Conservation (phyloP, 2,329 filamentous ascomycete genomes). For the Aureobasidium musti region DNA sequence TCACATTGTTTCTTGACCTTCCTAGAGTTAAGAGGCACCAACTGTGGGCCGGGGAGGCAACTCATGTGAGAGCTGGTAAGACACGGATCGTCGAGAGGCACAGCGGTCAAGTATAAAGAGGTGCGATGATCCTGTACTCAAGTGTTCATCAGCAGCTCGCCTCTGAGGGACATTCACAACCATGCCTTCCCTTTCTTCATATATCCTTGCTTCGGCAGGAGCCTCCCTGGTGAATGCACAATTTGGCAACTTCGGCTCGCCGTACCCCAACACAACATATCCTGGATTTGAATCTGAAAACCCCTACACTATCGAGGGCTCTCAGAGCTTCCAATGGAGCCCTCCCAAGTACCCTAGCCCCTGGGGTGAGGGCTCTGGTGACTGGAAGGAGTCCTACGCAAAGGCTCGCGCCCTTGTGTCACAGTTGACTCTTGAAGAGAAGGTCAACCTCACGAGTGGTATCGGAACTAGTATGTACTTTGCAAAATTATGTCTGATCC, state of each 20-base stretch:
- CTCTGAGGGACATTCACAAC: conserved; percentile 8
- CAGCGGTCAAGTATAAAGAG: conserved; percentile 13
- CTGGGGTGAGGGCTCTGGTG: conserved; percentile 35
- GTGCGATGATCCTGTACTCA: background rate
- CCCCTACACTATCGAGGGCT: conserved; percentile 35
- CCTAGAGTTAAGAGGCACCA: background rate
- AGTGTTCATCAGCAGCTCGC: conserved; percentile 2
- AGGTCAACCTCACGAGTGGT: conserved; percentile 42
- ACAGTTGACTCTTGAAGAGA: conserved; percentile 42
- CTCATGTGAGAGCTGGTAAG: conserved; percentile 4
- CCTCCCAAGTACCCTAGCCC: conserved; percentile 37
- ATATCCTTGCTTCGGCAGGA: conserved; percentile 29
- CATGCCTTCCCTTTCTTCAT: conserved; percentile 26
- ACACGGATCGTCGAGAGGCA: background rate
- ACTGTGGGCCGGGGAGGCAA: conserved; percentile 12
- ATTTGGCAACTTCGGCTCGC: conserved; percentile 32
- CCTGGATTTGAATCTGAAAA: conserved; percentile 35
- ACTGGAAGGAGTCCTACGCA: conserved; percentile 40
- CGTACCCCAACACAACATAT: conserved; percentile 37
- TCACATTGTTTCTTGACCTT: conserved; percentile 21
- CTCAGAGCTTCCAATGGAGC: conserved; percentile 34
- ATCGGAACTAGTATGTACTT: conserved; percentile 28
- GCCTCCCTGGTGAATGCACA: conserved; percentile 30
- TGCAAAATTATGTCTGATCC: background rate
- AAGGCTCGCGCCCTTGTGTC: conserved; percentile 40